phyloP scores from a whole-genome alignment of 169 alveolate species.

The Eimeria maxima region DNA sequence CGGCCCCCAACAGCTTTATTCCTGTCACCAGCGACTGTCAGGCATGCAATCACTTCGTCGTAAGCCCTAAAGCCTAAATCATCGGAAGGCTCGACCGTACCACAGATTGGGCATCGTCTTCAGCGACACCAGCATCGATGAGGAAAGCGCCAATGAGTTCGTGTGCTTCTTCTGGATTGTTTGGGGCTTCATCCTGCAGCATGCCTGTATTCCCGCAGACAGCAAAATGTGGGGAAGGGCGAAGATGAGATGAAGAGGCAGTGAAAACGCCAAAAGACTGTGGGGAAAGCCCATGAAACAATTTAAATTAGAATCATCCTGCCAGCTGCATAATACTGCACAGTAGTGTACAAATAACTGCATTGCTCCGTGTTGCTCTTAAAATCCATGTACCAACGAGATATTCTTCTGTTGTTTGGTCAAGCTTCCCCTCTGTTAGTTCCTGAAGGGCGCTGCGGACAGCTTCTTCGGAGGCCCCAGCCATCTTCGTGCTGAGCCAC shows the following conservation, averaged over 20 bases:
- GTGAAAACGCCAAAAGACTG: neutral
- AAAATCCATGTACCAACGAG: slow-evolving; percentile 13
- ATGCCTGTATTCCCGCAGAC: slow-evolving; percentile 59
- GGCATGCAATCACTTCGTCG: neutral
- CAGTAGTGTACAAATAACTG: neutral
- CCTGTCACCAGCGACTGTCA: no score
- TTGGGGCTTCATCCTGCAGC: slow-evolving; percentile 78
- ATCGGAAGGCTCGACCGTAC: neutral
- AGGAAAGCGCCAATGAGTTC: slow-evolving; percentile 79
- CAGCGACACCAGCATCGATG: slow-evolving; percentile 60
- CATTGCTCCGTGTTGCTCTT: neutral
- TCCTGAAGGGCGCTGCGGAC: slow-evolving; percentile 1
- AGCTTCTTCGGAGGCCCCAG: slow-evolving; percentile 9
- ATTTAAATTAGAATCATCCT: no score
- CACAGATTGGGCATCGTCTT: slow-evolving; percentile 19
- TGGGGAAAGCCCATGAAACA: neutral
- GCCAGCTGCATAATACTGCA: neutral
- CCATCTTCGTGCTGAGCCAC: neutral
- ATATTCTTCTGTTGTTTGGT: slow-evolving; percentile 44
- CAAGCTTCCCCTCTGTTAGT: slow-evolving; percentile 25
- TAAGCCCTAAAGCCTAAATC: neutral
- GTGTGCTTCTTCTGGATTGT: neutral
- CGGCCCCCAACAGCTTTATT: no score
- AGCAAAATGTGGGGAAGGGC: neutral
- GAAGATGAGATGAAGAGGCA: neutral